phyloP scores from a whole-genome alignment of 192 early-diverging fungal genomes.

The Entomortierella parvispora region DNA sequence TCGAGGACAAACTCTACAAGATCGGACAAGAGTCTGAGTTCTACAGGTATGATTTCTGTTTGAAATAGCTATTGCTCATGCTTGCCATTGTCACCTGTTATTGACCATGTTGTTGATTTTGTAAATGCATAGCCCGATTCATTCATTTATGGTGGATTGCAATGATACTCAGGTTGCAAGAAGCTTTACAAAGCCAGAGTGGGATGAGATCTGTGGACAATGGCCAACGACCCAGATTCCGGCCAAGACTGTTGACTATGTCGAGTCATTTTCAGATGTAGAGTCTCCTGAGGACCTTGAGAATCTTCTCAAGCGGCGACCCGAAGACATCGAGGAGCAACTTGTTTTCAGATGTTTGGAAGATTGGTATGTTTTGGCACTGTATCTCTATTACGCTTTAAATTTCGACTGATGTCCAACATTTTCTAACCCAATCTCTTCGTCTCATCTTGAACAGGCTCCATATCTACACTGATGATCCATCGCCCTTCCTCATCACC shows the following conservation, averaged over 20 bases:
- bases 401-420: slow-evolving; percentile 5
- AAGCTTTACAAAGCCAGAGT: background rate
- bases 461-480: slow-evolving; percentile 16
- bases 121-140: slow-evolving; percentile 2
- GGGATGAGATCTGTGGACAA: slow-evolving; percentile 9
- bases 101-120: background rate
- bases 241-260: too few species aligned
- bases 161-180: slow-evolving; percentile 4
- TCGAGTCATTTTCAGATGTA: slow-evolving; percentile 6
- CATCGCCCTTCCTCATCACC: slow-evolving; percentile 6
- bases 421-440: background rate
- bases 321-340: too few species aligned
- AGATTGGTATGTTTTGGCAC: too few species aligned
- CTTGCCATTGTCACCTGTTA: too few species aligned
- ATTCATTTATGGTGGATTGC: slow-evolving; percentile 13
- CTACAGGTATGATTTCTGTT: background rate
- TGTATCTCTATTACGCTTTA: too few species aligned
- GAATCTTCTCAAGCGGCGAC: too few species aligned
- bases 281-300: slow-evolving; percentile 4
- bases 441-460: slow-evolving; percentile 5
- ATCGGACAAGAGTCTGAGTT: background rate
- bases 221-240: too few species aligned
- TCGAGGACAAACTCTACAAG: background rate
- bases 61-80: background rate
- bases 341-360: too few species aligned